phyloP scores from a whole-genome alignment of 768 basidiomycete genomes.

The Pholiota molesta region DNA sequence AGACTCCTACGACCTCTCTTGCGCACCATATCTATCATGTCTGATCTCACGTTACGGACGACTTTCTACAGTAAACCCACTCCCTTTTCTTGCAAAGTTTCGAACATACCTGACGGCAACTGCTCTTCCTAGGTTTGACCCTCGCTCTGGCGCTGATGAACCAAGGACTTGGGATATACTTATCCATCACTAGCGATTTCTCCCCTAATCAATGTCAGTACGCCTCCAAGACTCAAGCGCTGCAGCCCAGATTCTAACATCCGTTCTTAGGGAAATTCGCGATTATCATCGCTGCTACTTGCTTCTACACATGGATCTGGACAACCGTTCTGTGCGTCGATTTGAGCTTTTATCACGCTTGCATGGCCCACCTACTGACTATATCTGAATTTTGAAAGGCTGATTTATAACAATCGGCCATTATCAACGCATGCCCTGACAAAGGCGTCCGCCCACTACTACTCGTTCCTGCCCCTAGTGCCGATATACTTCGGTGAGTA shows the following conservation, averaged over 20 bases:
- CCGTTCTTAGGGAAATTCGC: neutral
- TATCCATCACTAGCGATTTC: neutral
- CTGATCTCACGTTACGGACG: neutral
- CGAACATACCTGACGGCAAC: neutral
- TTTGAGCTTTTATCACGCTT: neutral
- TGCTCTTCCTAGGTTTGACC: neutral
- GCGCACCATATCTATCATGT: neutral
- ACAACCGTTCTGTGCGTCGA: conserved; percentile 4
- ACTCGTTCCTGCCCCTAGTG: neutral
- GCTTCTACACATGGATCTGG: conserved; percentile 5
- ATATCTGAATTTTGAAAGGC: neutral
- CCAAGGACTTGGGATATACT: neutral
- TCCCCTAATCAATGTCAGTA: neutral
- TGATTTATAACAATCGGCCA: conserved; percentile 9
- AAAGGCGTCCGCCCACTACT: neutral
- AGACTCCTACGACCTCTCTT: neutral
- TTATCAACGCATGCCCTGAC: conserved; percentile 5
- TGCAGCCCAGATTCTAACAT: no score
- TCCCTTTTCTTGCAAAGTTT: neutral
- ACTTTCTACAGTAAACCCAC: neutral
- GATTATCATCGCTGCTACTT: neutral
- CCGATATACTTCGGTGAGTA: neutral
- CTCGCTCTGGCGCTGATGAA: neutral
- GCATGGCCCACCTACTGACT: neutral
- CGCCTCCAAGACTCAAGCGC: neutral